These are phyloP conservation scores for Berkeleyomyces rouxiae DNA, from an alignment of 2,329 filamentous ascomycete species.

Conservation along the genomic window DNA sequence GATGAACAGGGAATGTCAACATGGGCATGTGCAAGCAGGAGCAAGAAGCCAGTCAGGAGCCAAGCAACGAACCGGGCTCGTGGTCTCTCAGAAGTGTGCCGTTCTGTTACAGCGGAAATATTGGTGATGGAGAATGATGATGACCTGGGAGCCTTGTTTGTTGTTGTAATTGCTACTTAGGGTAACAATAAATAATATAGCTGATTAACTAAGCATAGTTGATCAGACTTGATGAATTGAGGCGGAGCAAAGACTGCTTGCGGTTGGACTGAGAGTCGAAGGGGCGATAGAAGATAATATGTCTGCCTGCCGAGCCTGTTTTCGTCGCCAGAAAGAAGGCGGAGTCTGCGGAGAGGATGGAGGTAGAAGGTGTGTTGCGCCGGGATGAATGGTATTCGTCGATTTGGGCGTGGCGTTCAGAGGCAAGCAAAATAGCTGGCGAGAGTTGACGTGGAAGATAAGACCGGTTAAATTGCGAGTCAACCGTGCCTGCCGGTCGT, in stretches of 20 bases:
- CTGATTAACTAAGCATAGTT: not conserved
- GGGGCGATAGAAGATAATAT: not conserved
- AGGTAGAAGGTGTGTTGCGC: not conserved
- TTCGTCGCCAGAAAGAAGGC: not conserved
- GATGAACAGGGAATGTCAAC: conserved; percentile 3
- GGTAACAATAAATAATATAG: not conserved
- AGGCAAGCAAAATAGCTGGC: not conserved
- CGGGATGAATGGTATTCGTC: not conserved
- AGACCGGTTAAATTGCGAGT: not conserved
- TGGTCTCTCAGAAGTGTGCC: not conserved
- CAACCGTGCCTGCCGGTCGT: not conserved
- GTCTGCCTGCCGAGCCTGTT: not conserved
- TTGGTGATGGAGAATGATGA: not conserved
- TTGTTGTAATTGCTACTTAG: not conserved
- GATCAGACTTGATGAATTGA: not conserved
- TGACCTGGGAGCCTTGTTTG: not conserved
- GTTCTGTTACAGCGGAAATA: not conserved
- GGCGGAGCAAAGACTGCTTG: not conserved
- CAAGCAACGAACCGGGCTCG: not conserved
- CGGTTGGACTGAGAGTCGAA: not conserved
- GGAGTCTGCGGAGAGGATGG: not conserved
- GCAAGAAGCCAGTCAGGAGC: not conserved
- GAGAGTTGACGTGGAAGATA: not conserved
- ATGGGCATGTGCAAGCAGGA: conserved; percentile 6
- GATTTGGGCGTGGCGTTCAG: not conserved